phyloP scores from a whole-genome alignment of 2,329 filamentous ascomycete genomes.

The Moelleriella libera region DNA sequence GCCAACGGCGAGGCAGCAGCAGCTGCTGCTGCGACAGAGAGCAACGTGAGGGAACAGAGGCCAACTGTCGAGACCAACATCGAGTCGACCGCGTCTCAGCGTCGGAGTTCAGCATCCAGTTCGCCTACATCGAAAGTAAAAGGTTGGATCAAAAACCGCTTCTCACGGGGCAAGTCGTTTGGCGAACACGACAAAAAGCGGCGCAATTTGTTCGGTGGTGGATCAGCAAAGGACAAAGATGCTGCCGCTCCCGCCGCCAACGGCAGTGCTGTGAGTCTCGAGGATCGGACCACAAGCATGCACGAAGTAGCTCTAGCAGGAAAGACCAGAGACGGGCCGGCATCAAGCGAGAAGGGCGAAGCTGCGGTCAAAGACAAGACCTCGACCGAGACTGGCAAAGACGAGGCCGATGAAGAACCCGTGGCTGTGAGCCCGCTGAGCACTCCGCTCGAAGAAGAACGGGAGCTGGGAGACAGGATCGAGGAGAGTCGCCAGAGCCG shows the following conservation, averaged over 20 bases:
- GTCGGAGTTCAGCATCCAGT: constrained; percentile 7
- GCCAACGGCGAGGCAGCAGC: constrained; percentile 4
- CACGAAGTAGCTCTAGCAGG: constrained; percentile 33
- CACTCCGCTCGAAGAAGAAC: constrained; percentile 28
- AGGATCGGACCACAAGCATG: constrained; percentile 26
- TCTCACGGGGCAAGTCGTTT: constrained; percentile 27
- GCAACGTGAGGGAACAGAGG: neutral
- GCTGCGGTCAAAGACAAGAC: neutral
- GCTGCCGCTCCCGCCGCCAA: constrained; percentile 30
- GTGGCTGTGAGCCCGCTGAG: constrained; percentile 22
- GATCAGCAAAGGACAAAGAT: constrained; percentile 26
- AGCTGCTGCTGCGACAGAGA: neutral
- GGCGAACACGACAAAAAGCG: constrained; percentile 21
- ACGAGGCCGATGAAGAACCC: constrained; percentile 13
- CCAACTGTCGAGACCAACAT: constrained; percentile 1
- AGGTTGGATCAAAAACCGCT: constrained; percentile 41
- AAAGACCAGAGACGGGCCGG: constrained; percentile 10
- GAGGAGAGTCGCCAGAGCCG: constrained; percentile 5
- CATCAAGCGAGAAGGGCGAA: constrained; percentile 1
- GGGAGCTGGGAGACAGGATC: constrained; percentile 12
- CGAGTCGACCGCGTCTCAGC: constrained; percentile 4
- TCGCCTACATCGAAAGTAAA: constrained; percentile 29
- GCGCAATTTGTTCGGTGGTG: constrained; percentile 35
- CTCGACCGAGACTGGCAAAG: constrained; percentile 8
- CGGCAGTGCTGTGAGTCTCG: constrained; percentile 28